These are phyloP conservation scores for Lepidopterella palustris DNA, from an alignment of 495 filamentous ascomycete species.

Conservation along the genomic window DNA sequence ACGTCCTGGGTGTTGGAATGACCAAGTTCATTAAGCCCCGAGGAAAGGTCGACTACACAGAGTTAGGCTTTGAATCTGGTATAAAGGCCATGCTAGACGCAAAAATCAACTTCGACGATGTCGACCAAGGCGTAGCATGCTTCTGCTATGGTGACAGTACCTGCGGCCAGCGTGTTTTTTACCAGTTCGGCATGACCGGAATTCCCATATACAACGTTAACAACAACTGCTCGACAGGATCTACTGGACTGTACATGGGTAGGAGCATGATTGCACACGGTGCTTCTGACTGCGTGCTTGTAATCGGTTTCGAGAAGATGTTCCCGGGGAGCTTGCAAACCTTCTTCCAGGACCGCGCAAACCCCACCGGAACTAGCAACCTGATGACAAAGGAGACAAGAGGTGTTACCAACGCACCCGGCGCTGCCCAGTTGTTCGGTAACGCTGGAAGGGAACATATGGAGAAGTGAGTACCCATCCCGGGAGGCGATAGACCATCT, in stretches of 20 bases:
- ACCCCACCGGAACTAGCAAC: slow-evolving; percentile 62
- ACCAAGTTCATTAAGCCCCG: slow-evolving; percentile 99
- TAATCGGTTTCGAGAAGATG: slow-evolving; percentile 99
- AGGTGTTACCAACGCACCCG: slow-evolving; percentile 72
- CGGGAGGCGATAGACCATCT: not conserved
- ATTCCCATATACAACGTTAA: slow-evolving; percentile 97
- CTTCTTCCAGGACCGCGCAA: slow-evolving; percentile 72
- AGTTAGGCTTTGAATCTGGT: slow-evolving; percentile 91
- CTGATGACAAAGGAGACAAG: slow-evolving; percentile 78
- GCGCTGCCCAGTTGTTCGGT: slow-evolving; percentile 89
- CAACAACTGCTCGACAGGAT: slow-evolving; percentile 96
- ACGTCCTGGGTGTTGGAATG: slow-evolving; percentile 95
- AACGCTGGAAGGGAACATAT: slow-evolving; percentile 95
- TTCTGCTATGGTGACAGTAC: slow-evolving; percentile 96
- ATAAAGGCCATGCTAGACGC: slow-evolving; percentile 95
- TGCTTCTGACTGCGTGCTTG: slow-evolving; percentile 76
- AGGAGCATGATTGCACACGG: slow-evolving; percentile 73
- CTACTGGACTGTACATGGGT: slow-evolving; percentile 79
- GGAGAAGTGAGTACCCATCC: slow-evolving; percentile 61
- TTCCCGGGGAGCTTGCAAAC: slow-evolving; percentile 74
- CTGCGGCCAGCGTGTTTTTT: slow-evolving; percentile 94
- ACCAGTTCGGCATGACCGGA: slow-evolving; percentile 94
- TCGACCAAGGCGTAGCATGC: slow-evolving; percentile 93
- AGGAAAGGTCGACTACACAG: slow-evolving; percentile 81
- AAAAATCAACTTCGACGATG: slow-evolving; percentile 91